phyloP scores from a whole-genome alignment of 164 flowering plant genomes.

The Akebia trifoliata region DNA sequence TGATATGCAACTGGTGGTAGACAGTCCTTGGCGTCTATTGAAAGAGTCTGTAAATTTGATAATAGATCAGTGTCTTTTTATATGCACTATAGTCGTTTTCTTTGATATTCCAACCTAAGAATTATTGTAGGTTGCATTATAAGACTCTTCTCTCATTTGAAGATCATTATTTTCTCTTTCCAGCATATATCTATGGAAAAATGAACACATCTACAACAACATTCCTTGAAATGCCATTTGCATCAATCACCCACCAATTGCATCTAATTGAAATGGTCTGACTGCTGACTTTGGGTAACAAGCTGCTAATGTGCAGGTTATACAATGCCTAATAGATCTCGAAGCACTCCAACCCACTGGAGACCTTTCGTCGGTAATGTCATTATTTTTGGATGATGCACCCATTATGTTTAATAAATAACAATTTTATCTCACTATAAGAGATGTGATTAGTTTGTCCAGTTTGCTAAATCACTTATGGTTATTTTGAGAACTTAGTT shows the following conservation, averaged over 20 bases:
- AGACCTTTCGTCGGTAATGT: conserved; percentile 77
- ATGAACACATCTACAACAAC: too few relatives aligned
- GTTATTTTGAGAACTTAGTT: background rate
- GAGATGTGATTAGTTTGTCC: background rate
- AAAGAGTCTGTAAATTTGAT: background rate
- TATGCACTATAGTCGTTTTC: background rate
- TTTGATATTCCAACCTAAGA: background rate
- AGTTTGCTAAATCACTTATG: background rate
- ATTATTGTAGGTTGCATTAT: background rate
- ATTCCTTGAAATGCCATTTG: background rate
- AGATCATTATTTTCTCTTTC: background rate
- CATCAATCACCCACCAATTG: background rate
- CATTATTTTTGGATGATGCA: conserved; percentile 2
- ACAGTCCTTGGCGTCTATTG: background rate
- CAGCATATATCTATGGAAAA: background rate
- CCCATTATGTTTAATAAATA: too few relatives aligned
- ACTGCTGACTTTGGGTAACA: conserved; percentile 6
- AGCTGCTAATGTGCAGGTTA: conserved; percentile 55
- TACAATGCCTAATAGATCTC: conserved; percentile 69
- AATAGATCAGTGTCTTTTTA: background rate
- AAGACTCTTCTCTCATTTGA: too few relatives aligned
- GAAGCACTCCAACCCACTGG: conserved; percentile 95
- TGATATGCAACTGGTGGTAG: background rate
- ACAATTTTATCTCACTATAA: too few relatives aligned
- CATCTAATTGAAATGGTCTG: background rate